Base-by-base conservation (phyloP, 257 asterid genomes). In the Solanum ossicruentum region DNA sequence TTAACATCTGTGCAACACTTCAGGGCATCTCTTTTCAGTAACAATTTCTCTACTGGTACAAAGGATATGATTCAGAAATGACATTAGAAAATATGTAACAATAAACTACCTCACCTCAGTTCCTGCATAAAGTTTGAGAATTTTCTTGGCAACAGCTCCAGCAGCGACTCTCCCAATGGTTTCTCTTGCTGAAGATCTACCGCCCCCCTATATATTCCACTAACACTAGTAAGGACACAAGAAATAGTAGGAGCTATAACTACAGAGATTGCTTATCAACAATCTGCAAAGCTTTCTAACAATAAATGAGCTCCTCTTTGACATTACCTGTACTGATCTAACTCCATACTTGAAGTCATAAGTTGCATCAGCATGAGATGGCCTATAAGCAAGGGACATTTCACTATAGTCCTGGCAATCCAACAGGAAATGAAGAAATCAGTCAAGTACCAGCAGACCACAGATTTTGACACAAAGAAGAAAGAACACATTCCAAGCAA, bases 121-220 rank as follows among this genome's bases (percentile, higher is more conserved):
- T 85, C 95, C 97, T 12, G 96, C 90, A 85, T 89, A 90, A 83
- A 85, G 91, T 88, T 92, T 92, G 79, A 97, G 89, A 89, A 97
- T 94, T 88, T 97, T 95, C 95, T 95, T 95, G 56, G 99, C 99
- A 56, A 97, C 91, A 84, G 98, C 99, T 92, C 99, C 99, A 49
- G 98, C 98, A 49, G 96, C 98, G 91, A 97, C 99, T 88, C 99
- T 95, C 69, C 98, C 99, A 3, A 97, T 94, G 82, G 99, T 97
- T 93, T 94, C 99, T 90, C 99, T 91, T 73, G 99, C 99, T 69
- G 99, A 97, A 79, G 99, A 95, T 89, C 99, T 93, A 84, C 99
- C 99, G 28, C 99, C 99, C 55, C 99, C 99, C 98, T 97, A 89
- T 67, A 81, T 84, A 11, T 26, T 10, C 47, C 47, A 77, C 63